Percentiles rank a stretch among this genome's conserved stretches.
phyloP scores from a whole-genome alignment of 768 basidiomycete species.

The Phaffia australis region DNA sequence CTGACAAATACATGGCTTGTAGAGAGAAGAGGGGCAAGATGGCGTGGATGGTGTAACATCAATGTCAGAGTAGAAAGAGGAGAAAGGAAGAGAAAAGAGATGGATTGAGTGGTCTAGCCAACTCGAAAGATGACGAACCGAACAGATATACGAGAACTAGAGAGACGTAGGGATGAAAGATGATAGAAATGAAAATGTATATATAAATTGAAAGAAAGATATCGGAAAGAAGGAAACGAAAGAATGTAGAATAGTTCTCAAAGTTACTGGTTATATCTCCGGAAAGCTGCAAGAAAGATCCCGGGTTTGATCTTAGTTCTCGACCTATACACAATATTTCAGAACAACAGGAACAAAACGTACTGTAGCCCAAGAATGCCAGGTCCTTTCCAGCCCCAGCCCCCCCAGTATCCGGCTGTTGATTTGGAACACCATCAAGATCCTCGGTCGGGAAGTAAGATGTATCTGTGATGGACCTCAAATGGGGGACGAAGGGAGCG shows the following conservation, averaged over 20 bases:
- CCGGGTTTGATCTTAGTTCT: background rate
- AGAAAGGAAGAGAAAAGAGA: background rate
- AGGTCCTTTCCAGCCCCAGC: conserved; percentile 48
- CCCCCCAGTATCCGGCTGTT: conserved; percentile 39
- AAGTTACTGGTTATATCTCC: conserved; percentile 11
- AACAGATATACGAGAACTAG: background rate
- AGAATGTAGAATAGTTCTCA: background rate
- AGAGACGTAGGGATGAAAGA: background rate
- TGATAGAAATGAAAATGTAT: background rate
- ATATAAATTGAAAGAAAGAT: background rate
- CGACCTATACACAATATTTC: background rate
- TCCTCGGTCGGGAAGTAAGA: conserved; percentile 98
- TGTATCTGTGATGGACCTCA: conserved; percentile 86
- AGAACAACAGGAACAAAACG: conserved; percentile 22
- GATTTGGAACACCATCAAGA: conserved; percentile 60
- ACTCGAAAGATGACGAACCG: background rate
- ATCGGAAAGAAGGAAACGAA: background rate
- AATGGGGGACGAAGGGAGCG: conserved; percentile 89
- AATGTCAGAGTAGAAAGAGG: conserved; percentile 37
- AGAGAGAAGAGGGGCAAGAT: conserved; percentile 46
- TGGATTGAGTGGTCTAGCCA: background rate
- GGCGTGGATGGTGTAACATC: conserved; percentile 39
- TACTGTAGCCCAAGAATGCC: conserved; percentile 50
- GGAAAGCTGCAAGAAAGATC: conserved; percentile 11
- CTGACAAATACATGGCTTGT: conserved; percentile 47